Evolutionary conservation across 768 basidiomycete genomes (phyloP), one percentile per base, ranked within the genome.

Genomic region (Mycena indigotica): DNA sequence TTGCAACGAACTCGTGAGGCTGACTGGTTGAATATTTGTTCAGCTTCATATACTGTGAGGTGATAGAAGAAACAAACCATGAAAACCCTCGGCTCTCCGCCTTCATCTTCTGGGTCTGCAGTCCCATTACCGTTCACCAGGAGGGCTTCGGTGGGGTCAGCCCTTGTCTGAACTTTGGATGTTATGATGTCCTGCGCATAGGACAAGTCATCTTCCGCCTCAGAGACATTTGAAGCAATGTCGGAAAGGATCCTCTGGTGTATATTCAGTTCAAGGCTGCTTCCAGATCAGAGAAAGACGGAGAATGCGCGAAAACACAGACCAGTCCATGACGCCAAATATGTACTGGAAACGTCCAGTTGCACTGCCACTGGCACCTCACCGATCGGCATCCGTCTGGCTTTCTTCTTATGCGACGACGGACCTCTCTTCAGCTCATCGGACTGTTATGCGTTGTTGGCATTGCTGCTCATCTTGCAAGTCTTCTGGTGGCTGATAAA

Each of bases 181-280:
- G 81, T 79, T 39, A 93, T 80, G 53, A 87, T 69, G 40, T 84
- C 75, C 63, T 83, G 79, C 6, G 84, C 80, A 58, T 77, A 75
- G 17, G 73, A 63, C 8, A 80, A 63, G 63, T 80, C 78, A 21
- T 81, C 81, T 55, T 78, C 73, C 23, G 75, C 72, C 28, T 80
- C 76, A 17, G 80, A 78, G 52, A 82, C 73, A 64, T 80, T 84
- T 19, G 76, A 74, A 4, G 88, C 89, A 55, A 94, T 80, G 72
- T 93, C 90, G 24, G 85, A 81, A 21, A 93, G 70, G 58, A 94
- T 88, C 56, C 80, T 80, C 63, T 90, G 89, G 59, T 85, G 87
- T 52, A 92, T 85, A 68, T 90, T 87, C 21, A 93, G 72, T 69
- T 94, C 91, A 17, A 93, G 75, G 68, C 91, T 93, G 61, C 17